Evolutionary conservation across 2,329 filamentous ascomycete genomes (phyloP), one percentile per base, ranked within the genome.

Genomic region (Metarhizium rileyi): DNA sequence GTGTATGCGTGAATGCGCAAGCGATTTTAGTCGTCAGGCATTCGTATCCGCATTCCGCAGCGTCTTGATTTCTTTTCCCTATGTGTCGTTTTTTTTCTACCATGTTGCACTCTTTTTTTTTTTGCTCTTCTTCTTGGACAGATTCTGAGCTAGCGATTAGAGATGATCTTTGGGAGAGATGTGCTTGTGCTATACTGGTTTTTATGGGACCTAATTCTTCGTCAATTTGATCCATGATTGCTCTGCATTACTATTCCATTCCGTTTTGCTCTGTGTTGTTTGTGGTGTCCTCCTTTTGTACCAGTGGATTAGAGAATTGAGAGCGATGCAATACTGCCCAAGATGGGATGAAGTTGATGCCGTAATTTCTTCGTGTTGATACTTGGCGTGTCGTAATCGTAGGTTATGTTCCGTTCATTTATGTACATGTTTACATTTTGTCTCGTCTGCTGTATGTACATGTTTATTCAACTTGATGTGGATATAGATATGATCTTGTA

Each of bases 31-130:
- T 50, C 44, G 52, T 48, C 46, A 36, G 53, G 33, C 50, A 54
- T 44, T 46, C 45, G 25, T 42, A 38, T n/a, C 45, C 46, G 36
- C 26, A 41, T 48, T 46, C 46, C 43, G 33, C 48, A 28, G 40
- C 44, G 44, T 59, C 52, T 59, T 54, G 43, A 36, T 35, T 42
- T 28, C 33, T 33, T 53, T 56, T 55, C 51, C 48, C 56, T 53
- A 38, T 23, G 38, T 20, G n/a, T 25, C 25, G 38, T 20, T 23
- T 57, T 52, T 53, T 49, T 40, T 55, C 51, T 53, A 55, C 53
- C 52, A 45, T 41, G 23, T 23, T 33, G n/a, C 26, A 27, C 40
- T 47, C 41, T 44, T 30, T 42, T 51, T 44, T 50, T 49, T 45
- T 49, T 43, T 50, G 47, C 43, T 50, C 27, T 53, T 53, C 48